A percentile compares a stretch with the other conserved stretches of the same genome.
These are phyloP conservation scores for Cryptosporidium sp. DNA, from an alignment of 169 alveolate species.

Conservation along the genomic window DNA sequence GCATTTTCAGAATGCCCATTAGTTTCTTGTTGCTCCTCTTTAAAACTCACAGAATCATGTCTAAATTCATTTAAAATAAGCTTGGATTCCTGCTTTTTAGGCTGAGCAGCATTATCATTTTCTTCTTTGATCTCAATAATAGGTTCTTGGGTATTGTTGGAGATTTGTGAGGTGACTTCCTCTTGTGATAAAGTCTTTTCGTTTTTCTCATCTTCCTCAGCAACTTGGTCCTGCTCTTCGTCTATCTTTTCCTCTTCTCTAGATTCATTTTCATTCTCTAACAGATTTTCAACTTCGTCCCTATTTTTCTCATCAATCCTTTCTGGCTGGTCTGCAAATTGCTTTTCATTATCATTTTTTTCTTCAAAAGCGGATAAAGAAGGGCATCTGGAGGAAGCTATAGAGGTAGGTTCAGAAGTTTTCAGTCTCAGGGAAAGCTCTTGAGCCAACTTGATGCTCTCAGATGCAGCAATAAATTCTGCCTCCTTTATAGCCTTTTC, in stretches of 20 bases:
- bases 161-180: background rate
- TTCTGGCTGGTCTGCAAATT: background rate
- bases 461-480: constrained; percentile 56
- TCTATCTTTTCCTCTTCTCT: background rate
- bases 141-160: background rate
- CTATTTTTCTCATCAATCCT: background rate
- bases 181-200: background rate
- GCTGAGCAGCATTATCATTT: background rate
- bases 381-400: constrained; percentile 13
- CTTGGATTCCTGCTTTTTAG: constrained; percentile 29
- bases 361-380: background rate
- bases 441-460: constrained; percentile 22
- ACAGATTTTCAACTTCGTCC: background rate
- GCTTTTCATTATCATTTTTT: background rate
- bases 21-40: constrained; percentile 39
- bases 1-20: constrained; percentile 4
- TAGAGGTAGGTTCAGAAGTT: constrained; percentile 32
- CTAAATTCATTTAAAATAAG: constrained; percentile 26
- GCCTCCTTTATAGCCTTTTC: constrained; percentile 62
- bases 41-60: constrained; percentile 3
- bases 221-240: background rate
- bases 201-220: background rate
- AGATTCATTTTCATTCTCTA: background rate
- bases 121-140: constrained; percentile 14
- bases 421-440: constrained; percentile 51